phyloP scores from a whole-genome alignment of 2,329 filamentous ascomycete genomes.

The Dactylonectria macrodidyma region DNA sequence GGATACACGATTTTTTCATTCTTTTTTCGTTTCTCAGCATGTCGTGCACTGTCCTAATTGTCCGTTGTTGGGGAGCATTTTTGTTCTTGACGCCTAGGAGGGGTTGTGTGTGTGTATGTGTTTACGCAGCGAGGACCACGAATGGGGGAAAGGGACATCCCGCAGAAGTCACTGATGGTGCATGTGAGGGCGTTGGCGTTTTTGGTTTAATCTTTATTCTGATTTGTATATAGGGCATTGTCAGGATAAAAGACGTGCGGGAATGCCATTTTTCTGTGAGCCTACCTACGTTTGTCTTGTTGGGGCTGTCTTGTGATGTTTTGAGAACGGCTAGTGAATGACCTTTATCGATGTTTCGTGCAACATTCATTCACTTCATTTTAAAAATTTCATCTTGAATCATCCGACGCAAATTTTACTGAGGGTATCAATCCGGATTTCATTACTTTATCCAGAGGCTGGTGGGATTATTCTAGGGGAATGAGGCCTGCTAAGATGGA shows the following conservation, averaged over 20 bases:
- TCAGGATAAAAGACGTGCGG: not conserved
- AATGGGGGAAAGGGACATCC: slow-evolving; percentile 1
- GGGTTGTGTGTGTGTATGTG: slow-evolving; percentile 7
- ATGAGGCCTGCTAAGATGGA: not conserved
- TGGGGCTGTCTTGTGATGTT: not conserved
- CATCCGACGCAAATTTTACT: not conserved
- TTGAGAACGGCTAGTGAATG: not conserved
- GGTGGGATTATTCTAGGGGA: not conserved
- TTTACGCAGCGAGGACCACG: slow-evolving; percentile 10
- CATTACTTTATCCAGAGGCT: not conserved
- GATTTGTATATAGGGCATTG: slow-evolving; percentile 22
- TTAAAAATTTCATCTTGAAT: not conserved
- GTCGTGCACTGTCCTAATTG: slow-evolving; percentile 6
- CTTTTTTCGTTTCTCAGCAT: not conserved
- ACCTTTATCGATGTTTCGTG: not conserved
- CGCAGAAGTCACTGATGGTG: slow-evolving; percentile 8
- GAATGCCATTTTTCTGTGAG: not conserved
- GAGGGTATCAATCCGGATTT: not conserved
- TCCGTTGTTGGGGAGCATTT: slow-evolving; percentile 22
- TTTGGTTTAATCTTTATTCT: not conserved
- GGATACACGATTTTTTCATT: slow-evolving; percentile 13
- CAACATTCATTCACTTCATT: too few species aligned
- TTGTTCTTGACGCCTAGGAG: slow-evolving; percentile 11
- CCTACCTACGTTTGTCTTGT: not conserved
- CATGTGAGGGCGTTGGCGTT: slow-evolving; percentile 16